phyloP scores from a whole-genome alignment of 805 yeast genomes.

The Hanseniaspora vineae region DNA sequence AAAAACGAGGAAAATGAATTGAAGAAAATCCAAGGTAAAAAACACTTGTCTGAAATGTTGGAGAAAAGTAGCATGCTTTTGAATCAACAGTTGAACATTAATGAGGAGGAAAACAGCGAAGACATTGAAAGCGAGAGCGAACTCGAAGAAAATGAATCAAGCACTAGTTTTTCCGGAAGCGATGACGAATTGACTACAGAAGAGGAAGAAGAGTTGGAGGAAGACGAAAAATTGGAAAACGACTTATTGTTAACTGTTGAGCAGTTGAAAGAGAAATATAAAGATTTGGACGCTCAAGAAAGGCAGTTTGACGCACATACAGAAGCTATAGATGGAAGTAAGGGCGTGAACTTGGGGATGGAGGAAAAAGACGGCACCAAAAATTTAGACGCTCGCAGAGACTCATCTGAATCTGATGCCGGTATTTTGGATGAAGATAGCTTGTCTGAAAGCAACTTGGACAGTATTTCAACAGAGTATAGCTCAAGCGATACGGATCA shows the following conservation, averaged over 20 bases:
- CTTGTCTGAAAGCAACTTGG: neutral
- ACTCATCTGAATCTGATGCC: neutral
- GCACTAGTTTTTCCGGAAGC: neutral
- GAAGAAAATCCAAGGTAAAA: conserved; percentile 70
- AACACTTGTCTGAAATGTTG: conserved; percentile 74
- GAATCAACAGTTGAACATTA: conserved; percentile 62
- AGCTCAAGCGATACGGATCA: conserved; percentile 3
- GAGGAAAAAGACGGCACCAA: neutral
- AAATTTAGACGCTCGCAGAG: no score
- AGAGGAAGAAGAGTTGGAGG: conserved; percentile 2
- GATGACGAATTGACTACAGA: neutral
- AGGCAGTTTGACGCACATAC: neutral
- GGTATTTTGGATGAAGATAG: conserved; percentile 2
- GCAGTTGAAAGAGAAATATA: conserved; percentile 32
- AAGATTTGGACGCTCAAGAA: conserved; percentile 11
- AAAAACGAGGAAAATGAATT: conserved; percentile 69
- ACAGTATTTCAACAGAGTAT: conserved; percentile 10
- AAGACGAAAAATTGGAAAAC: conserved; percentile 8
- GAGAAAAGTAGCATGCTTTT: conserved; percentile 84
- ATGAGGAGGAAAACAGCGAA: conserved; percentile 11
- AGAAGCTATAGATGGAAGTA: neutral
- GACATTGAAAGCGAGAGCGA: no score
- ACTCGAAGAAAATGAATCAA: no score
- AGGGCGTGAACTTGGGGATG: conserved; percentile 2
- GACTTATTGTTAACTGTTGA: conserved; percentile 31